phyloP scores from a whole-genome alignment of 805 yeast genomes.

The Starmerella lactis-condensi region DNA sequence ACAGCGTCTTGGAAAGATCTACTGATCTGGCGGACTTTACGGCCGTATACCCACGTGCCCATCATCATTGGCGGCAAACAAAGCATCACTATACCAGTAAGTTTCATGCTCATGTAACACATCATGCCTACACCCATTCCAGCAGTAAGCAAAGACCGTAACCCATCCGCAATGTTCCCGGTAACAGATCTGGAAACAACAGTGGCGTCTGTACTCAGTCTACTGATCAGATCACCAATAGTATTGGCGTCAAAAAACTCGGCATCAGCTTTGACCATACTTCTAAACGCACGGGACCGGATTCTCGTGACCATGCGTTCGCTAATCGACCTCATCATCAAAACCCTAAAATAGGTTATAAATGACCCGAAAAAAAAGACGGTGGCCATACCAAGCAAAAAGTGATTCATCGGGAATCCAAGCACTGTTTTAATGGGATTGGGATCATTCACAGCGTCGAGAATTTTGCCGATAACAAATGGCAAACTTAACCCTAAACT shows the following conservation, averaged over 20 bases:
- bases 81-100: constrained; percentile 63
- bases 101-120: constrained; percentile 66
- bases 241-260: constrained; percentile 76
- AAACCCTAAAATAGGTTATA: constrained; percentile 68
- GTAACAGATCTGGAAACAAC: constrained; percentile 73
- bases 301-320: constrained; percentile 74
- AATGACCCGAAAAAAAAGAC: constrained; percentile 55
- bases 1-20: constrained; percentile 63
- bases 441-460: constrained; percentile 44
- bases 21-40: constrained; percentile 53
- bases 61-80: constrained; percentile 68
- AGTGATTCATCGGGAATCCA: constrained; percentile 46
- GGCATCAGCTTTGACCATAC: constrained; percentile 68
- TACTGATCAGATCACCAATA: constrained; percentile 79
- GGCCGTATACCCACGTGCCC: constrained; percentile 69
- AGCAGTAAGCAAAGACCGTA: constrained; percentile 65
- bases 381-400: constrained; percentile 41
- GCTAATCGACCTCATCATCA: constrained; percentile 58
- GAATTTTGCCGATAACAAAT: constrained; percentile 62
- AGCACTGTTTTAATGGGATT: constrained; percentile 25
- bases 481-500: constrained; percentile 71
- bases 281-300: constrained; percentile 57
- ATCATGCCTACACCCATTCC: constrained; percentile 80
- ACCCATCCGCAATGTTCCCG: constrained; percentile 81
- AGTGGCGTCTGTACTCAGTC: constrained; percentile 75